A percentile compares a stretch with the other conserved stretches of the same genome.
phyloP scores from a whole-genome alignment of 2,329 filamentous ascomycete genomes.

The Aureobasidium mangrovei region DNA sequence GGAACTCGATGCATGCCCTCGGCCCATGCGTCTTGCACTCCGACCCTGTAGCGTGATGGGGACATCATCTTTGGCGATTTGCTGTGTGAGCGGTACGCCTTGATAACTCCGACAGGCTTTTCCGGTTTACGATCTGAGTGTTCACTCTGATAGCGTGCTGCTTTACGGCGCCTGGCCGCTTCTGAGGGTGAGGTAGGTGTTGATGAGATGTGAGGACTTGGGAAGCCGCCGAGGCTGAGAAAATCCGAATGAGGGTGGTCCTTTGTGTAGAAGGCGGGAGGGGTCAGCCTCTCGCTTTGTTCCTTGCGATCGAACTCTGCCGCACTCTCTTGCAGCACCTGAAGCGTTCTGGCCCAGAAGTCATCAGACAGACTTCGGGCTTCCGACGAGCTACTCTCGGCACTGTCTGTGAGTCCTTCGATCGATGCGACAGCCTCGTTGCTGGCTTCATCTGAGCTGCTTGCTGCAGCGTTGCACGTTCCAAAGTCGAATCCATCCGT shows the following conservation, averaged over 20 bases:
- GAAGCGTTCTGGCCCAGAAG: slow-evolving; percentile 47
- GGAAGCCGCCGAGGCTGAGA: slow-evolving; percentile 27
- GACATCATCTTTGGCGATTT: slow-evolving; percentile 15
- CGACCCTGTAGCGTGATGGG: slow-evolving; percentile 13
- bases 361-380: slow-evolving; percentile 27
- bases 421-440: slow-evolving; percentile 16
- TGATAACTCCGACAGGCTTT: slow-evolving; percentile 5
- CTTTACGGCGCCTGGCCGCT: slow-evolving; percentile 14
- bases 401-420: neutral
- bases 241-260: slow-evolving; percentile 29
- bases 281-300: slow-evolving; percentile 2
- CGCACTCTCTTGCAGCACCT: slow-evolving; percentile 43
- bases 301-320: slow-evolving; percentile 32
- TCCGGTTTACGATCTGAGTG: neutral
- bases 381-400: neutral
- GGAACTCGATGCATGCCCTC: neutral
- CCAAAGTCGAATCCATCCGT: slow-evolving; percentile 43
- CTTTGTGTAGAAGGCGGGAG: slow-evolving; percentile 13
- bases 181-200: slow-evolving; percentile 2
- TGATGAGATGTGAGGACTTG: slow-evolving; percentile 22
- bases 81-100: neutral
- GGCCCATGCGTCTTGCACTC: slow-evolving; percentile 6
- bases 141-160: neutral
- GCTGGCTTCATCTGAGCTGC: slow-evolving; percentile 41
- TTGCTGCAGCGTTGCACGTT: slow-evolving; percentile 39